phyloP scores from a whole-genome alignment of 2,329 filamentous ascomycete genomes.

The Calonectria henricotiae region DNA sequence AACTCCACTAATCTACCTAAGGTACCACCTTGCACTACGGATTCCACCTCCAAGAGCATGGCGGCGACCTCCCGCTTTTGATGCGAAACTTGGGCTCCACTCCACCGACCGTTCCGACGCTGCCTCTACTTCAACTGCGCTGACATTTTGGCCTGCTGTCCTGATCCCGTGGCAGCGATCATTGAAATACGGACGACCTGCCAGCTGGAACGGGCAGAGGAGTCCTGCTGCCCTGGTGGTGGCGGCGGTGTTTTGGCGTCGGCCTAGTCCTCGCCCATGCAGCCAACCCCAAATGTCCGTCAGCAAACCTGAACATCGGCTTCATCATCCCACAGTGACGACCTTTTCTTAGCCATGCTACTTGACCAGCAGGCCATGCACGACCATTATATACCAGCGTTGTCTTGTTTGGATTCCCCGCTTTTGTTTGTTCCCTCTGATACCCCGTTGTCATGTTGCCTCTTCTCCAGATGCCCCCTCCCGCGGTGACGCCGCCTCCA shows the following conservation, averaged over 20 bases:
- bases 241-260: constrained; percentile 42
- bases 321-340: constrained; percentile 43
- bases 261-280: constrained; percentile 50
- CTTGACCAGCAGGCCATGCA: constrained; percentile 65
- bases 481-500: constrained; percentile 64
- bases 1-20: constrained; percentile 41
- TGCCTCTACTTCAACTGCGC: constrained; percentile 29
- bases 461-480: constrained; percentile 68
- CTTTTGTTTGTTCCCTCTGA: constrained; percentile 49
- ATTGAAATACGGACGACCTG: constrained; percentile 17
- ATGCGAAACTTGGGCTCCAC: constrained; percentile 37
- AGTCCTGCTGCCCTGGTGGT: constrained; percentile 32
- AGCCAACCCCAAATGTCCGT: constrained; percentile 61
- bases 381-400: constrained; percentile 51
- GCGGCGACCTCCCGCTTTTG: constrained; percentile 36
- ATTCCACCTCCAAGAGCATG: constrained; percentile 38
- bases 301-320: constrained; percentile 47
- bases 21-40: constrained; percentile 38
- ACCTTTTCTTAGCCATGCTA: constrained; percentile 54
- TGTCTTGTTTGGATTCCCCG: constrained; percentile 51
- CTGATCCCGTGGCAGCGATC: constrained; percentile 14
- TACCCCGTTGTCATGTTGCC: constrained; percentile 64
- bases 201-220: constrained; percentile 27
- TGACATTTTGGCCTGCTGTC: constrained; percentile 25
- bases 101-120: constrained; percentile 32